Base-by-base conservation (phyloP, 139 green algal species). In the Chlamydomonas sp. region DNA sequence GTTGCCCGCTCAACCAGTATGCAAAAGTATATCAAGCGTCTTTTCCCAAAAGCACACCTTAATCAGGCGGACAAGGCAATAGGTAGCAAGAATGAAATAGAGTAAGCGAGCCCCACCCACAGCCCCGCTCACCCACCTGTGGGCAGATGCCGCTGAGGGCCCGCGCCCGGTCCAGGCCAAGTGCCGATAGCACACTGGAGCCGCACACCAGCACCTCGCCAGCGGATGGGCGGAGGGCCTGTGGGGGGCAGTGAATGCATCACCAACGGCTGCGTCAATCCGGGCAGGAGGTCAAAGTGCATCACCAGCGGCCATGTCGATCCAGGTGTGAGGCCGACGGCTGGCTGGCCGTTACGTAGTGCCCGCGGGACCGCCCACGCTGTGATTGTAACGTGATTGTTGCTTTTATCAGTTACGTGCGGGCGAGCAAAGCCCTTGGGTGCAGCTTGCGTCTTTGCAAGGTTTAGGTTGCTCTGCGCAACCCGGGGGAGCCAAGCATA, bases 111-210 rank as follows among this genome's bases (percentile, higher is more conserved):
- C 31, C 31, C 31, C 31, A 15, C 20, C 16, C 20, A 98, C 20
- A 97, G 93, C 66, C 97, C 92, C 75, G 68, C 15, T 75, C 68
- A 98, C 96, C 82, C 98, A 98, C 89, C 98, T 95, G 4, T 49
- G 96, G 95, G 89, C 96, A 98, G 14, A 98, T 92, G 8, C 96
- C 96, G 58, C 93, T 94, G 17, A 93, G 66, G 31, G 68, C 72
- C 0, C 91, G 86, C 2, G 84, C 89, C 1, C 74, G 69, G 5
- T 88, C 78, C 78, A 93, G 85, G 31, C 92, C 92, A 15, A 20
- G 84, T 6, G 89, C 62, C 3, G 85, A 69, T 62, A 85, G 82
- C 64, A 98, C 71, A 76, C 90, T 93, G 80, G 94, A 73, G 68
- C 95, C 96, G 66, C 92, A 93, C 57, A 98, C 90, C 57, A 97